Base-by-base conservation (phyloP, 2,329 filamentous ascomycete genomes). In the Rhynchosporium agropyri region DNA sequence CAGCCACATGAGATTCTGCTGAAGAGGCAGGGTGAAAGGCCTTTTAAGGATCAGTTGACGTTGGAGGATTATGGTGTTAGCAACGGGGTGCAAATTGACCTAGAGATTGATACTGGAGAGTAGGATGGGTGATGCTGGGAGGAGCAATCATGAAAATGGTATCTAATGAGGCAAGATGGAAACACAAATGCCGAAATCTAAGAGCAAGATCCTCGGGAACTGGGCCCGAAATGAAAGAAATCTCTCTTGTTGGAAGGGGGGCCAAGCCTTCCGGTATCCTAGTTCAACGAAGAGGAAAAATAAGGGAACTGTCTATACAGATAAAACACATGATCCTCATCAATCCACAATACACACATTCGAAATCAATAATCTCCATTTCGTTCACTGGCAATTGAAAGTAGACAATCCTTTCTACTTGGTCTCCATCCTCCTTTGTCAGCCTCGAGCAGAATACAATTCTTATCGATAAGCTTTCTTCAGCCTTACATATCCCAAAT, bases 21-120 rank as follows among this genome's bases (percentile, higher is more conserved):
- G 64, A 95, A 96, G 81, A 83, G 94, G 69, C 94, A 98, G 77
- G 91, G 93, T 12, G 92, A 97, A 78, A 79, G 93, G 68, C 93
- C 94, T 29, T 97, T 98, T 76, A 97, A 97, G 80, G 93, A 98
- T 74, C 85, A 89, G 70, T 82, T 97, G 65, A 93, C 87, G 40
- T 77, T 97, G 70, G 91, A 91, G 72, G 94, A 98, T 78, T 98
- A 97, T 77, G 92, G 91, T n/a, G 88, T 98, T 62, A 92, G 89
- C 71, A 95, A 95, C 77, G 94, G 94, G 9, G 92, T 97, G 38
- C 73, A 75, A 63, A 70, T 75, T 63, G 73, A 75, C 67, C 64
- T 75, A 62, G 74, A 75, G 65, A 73, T 75, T 65, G 73, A 75
- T 68, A 75, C 73, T 64, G 73, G 73, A 13, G 73, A 75, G 63